phyloP scores from a whole-genome alignment of 129 eudicot genomes.

The Flaveria bidentis region DNA sequence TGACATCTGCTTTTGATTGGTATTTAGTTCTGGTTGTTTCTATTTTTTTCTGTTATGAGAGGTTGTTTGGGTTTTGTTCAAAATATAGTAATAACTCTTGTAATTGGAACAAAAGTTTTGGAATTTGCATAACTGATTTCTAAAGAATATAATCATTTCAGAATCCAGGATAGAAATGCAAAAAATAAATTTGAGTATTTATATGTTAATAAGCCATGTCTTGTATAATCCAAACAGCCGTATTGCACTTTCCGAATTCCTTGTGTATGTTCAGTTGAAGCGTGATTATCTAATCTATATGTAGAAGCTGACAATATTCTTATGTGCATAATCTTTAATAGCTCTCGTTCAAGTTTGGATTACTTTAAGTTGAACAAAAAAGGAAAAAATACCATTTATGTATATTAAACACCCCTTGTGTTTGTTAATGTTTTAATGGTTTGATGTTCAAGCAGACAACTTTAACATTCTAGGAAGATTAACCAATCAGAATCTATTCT shows the following conservation, averaged over 20 bases:
- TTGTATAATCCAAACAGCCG: neutral
- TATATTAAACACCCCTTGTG: neutral
- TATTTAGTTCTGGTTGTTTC: neutral
- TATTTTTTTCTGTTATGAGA: neutral
- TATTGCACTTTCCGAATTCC: neutral
- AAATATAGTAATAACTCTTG: neutral
- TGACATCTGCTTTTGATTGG: neutral
- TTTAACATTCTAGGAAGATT: constrained; percentile 1
- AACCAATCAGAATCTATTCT: neutral
- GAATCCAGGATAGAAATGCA: neutral
- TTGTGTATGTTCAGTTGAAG: neutral
- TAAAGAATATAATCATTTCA: neutral
- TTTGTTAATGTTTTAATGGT: neutral
- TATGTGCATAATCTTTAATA: neutral
- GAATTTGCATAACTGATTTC: neutral
- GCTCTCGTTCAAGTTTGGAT: constrained; percentile 12
- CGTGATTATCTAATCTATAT: neutral
- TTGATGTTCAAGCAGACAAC: neutral
- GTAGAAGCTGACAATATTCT: neutral
- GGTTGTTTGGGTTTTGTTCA: constrained; percentile 2
- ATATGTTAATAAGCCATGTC: neutral
- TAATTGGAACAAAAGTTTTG: neutral
- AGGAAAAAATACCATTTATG: neutral
- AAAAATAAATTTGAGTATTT: constrained; percentile 7
- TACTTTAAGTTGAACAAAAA: constrained; percentile 1